Conservation (phyloP, 2,329 filamentous ascomycete genomes). For the Emergomyces africanus region DNA sequence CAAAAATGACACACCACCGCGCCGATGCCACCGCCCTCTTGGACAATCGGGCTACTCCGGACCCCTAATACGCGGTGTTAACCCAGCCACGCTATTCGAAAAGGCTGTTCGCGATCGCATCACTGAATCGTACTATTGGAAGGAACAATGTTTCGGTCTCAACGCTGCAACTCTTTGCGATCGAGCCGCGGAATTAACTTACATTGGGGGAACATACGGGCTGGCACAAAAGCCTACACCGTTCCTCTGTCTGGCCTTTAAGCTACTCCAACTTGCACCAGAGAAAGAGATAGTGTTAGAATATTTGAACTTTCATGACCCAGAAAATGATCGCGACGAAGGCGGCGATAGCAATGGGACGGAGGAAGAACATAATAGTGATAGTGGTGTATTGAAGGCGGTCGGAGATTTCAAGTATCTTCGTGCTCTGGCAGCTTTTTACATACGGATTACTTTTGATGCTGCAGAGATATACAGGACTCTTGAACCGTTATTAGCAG, state of each 20-base stretch:
- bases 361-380: slow-evolving; percentile 7
- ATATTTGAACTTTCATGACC: slow-evolving; percentile 66
- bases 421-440: slow-evolving; percentile 79
- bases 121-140: slow-evolving; percentile 92
- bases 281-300: slow-evolving; percentile 64
- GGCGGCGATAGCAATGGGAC: slow-evolving; percentile 10
- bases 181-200: slow-evolving; percentile 71
- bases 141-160: slow-evolving; percentile 94
- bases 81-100: slow-evolving; percentile 91
- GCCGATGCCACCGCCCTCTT: slow-evolving; percentile 68
- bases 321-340: slow-evolving; percentile 40
- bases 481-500: slow-evolving; percentile 71
- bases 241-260: slow-evolving; percentile 89
- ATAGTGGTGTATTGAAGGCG: slow-evolving; percentile 21
- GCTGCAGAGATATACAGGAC: slow-evolving; percentile 67
- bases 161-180: slow-evolving; percentile 74
- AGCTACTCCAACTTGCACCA: slow-evolving; percentile 79
- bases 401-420: slow-evolving; percentile 57
- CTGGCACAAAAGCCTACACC: slow-evolving; percentile 71
- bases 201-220: slow-evolving; percentile 80
- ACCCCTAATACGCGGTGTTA: slow-evolving; percentile 71
- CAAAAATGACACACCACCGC: slow-evolving; percentile 44
- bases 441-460: slow-evolving; percentile 76
- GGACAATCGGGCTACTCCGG: slow-evolving; percentile 74
- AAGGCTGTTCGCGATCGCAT: slow-evolving; percentile 94